Conservation (phyloP, 1,284 basidiomycete genomes). For the Xanthoconium separans region DNA sequence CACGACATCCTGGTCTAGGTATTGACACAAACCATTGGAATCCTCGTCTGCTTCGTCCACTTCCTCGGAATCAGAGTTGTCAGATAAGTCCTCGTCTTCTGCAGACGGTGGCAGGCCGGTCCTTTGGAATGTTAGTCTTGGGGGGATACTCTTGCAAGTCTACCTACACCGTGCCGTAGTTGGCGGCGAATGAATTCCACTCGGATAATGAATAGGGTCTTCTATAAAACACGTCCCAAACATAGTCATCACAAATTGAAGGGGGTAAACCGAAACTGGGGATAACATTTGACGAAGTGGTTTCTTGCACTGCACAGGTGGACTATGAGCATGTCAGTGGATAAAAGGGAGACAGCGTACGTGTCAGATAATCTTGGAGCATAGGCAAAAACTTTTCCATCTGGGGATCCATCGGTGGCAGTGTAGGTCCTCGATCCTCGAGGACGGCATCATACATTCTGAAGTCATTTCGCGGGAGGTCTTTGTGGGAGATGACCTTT, state of each 20-base stretch:
- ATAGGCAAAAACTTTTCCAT: slow-evolving; percentile 74
- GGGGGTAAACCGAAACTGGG: neutral
- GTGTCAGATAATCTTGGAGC: slow-evolving; percentile 66
- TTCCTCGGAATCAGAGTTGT: slow-evolving; percentile 58
- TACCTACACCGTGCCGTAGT: slow-evolving; percentile 66
- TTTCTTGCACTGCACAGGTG: slow-evolving; percentile 24
- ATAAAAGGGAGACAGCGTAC: slow-evolving; percentile 36
- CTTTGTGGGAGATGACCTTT: slow-evolving; percentile 53
- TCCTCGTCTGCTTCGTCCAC: slow-evolving; percentile 80
- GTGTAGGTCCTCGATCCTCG: slow-evolving; percentile 35
- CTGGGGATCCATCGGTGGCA: slow-evolving; percentile 49
- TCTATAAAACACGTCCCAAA: slow-evolving; percentile 79
- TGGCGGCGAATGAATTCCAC: slow-evolving; percentile 51
- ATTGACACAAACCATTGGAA: slow-evolving; percentile 59
- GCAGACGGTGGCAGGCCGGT: slow-evolving; percentile 59
- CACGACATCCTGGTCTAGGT: neutral
- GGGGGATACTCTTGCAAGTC: neutral
- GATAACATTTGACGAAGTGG: neutral
- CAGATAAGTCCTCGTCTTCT: slow-evolving; percentile 44
- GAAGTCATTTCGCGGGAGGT: slow-evolving; percentile 46
- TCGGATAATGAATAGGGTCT: slow-evolving; percentile 56
- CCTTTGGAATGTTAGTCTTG: slow-evolving; percentile 36
- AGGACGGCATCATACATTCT: slow-evolving; percentile 72
- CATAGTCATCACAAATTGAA: slow-evolving; percentile 44
- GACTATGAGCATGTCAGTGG: slow-evolving; percentile 3